These are phyloP conservation scores for Sugiyamaella boreocaroliniensis DNA, from an alignment of 805 yeast species.

Conservation along the genomic window DNA sequence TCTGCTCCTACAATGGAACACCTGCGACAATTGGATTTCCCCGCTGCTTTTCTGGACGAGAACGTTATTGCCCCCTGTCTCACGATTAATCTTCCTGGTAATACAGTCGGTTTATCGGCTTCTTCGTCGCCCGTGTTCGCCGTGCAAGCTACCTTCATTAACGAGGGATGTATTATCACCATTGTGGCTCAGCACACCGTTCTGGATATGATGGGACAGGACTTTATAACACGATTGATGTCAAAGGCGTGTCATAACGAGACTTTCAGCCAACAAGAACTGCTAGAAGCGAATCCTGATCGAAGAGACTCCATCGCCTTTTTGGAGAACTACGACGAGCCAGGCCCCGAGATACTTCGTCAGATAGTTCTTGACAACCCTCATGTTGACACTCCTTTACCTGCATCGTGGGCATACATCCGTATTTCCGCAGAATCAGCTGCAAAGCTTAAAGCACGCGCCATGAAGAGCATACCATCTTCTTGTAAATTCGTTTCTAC, in stretches of 20 bases:
- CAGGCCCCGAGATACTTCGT: conserved; percentile 2
- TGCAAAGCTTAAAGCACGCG: not conserved
- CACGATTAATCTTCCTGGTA: conserved; percentile 1
- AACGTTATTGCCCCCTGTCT: conserved; percentile 2
- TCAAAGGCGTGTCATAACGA: conserved; percentile 10
- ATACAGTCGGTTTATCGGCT: not conserved
- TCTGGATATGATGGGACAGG: conserved; percentile 12
- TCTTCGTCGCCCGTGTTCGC: conserved; percentile 5
- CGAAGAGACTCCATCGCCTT: not conserved
- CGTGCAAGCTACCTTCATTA: conserved; percentile 6
- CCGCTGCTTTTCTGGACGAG: conserved; percentile 9
- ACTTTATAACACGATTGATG: not conserved
- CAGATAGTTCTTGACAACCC: not conserved
- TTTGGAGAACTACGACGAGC: not conserved
- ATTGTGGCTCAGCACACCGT: conserved; percentile 8
- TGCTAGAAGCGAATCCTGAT: not conserved
- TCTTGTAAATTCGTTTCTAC: conserved; percentile 7
- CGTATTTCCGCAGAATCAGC: not conserved
- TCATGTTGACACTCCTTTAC: not conserved
- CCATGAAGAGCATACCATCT: not conserved
- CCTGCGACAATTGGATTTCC: conserved; percentile 5
- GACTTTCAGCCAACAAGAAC: conserved; percentile 4
- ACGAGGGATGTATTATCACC: conserved; percentile 7
- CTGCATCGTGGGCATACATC: conserved; percentile 7
- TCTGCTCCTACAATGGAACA: conserved; percentile 1